These are phyloP conservation scores for Collybia sp. DNA, from an alignment of 768 basidiomycete species.

Conservation along the genomic window DNA sequence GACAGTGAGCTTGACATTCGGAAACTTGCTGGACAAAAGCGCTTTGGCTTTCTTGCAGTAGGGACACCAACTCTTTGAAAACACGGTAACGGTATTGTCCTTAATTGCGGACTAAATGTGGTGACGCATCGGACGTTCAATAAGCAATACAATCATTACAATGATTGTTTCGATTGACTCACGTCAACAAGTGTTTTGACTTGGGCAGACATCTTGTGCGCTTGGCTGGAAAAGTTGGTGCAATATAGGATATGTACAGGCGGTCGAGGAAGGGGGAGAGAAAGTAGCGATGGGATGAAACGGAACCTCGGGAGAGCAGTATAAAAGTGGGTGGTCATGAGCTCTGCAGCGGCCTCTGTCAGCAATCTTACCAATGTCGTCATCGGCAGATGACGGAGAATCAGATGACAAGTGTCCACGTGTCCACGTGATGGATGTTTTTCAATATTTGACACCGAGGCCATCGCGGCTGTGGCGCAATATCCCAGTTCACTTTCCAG, in stretches of 20 bases:
- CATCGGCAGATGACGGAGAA: too few relatives aligned
- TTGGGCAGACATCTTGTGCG: conserved; percentile 23
- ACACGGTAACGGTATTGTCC: conserved; percentile 49
- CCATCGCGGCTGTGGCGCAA: too few relatives aligned
- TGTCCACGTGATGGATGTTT: too few relatives aligned
- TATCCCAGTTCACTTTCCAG: too few relatives aligned
- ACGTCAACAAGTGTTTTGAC: conserved; percentile 42
- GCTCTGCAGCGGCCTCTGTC: too few relatives aligned
- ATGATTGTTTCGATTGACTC: conserved; percentile 7
- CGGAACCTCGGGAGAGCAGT: background rate
- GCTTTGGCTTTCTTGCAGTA: conserved; percentile 46
- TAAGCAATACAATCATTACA: conserved; percentile 2
- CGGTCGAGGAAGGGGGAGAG: conserved; percentile 5
- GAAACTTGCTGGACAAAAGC: conserved; percentile 35
- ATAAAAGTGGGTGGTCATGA: conserved; percentile 3
- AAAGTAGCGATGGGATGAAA: background rate
- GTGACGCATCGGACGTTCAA: background rate
- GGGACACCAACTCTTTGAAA: conserved; percentile 57
- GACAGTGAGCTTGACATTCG: conserved; percentile 30
- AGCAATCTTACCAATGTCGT: too few relatives aligned
- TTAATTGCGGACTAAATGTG: conserved; percentile 36
- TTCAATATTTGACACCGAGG: too few relatives aligned
- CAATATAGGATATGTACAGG: conserved; percentile 21
- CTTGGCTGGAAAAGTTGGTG: conserved; percentile 23
- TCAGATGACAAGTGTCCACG: too few relatives aligned